Evolutionary conservation across 495 filamentous ascomycete genomes (phyloP), one percentile per base, ranked within the genome.

Genomic region (Cudoniella acicularis): DNA sequence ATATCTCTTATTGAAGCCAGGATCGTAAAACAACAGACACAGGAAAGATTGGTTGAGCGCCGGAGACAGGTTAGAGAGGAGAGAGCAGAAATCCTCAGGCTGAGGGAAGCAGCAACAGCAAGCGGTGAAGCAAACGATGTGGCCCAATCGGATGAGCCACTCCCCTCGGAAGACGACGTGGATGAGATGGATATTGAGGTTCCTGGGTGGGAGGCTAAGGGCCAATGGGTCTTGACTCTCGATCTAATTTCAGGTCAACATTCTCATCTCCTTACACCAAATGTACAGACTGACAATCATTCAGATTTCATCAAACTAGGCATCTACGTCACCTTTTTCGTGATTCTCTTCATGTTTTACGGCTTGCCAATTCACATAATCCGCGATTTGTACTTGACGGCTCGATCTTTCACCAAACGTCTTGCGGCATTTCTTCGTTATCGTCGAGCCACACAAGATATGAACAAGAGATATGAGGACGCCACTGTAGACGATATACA

Each of bases 321-420:
- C 20, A 86, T 96, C 10, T 98, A 98, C 69, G 74, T 90, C 23
- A 83, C 87, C 3, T 98, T 98, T 80, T 98, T 98, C 73, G 83
- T 83, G 54, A 92, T 98, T 55, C 85, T 98, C 23, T 83, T 96
- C 63, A 88, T 85, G 51, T 98, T 96, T 77, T 95, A 95, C 64
- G 94, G 93, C 30, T 77, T 98, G 49, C 94, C 94, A 0, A 94
- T 98, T 52, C 95, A 98, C 66, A 98, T 98, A 54, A 84, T 98
- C 67, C 84, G 95, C 26, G 95, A 98, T 69, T 86, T 97, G 51
- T 93, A 94, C 69, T 82, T 98, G 69, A 98, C 95, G 0, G 85
- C 92, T 42, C 85, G 91, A 26, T 96, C 92, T 2, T 98, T 98
- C 72, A 78, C 87, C 40, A 91, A 91, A 67, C 83, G 93, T 3